Conservation (phyloP, 2,329 filamentous ascomycete genomes). For the Fusarium acutatum region DNA sequence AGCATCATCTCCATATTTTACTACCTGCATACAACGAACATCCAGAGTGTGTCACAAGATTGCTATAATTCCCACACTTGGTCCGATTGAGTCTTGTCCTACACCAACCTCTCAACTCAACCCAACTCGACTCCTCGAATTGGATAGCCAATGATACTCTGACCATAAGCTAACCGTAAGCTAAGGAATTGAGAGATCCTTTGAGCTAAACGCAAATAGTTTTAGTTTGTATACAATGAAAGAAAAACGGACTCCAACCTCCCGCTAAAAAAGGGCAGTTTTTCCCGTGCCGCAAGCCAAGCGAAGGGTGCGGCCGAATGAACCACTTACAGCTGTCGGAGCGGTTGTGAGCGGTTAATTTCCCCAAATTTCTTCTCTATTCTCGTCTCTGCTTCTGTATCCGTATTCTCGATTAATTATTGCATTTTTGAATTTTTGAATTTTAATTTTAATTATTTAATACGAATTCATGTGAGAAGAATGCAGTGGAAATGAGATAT, state of each 20-base stretch:
- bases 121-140: neutral
- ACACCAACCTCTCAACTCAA: neutral
- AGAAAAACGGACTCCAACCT: neutral
- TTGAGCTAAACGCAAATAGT: neutral
- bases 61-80: neutral
- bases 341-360: slow-evolving; percentile 34
- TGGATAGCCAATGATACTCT: slow-evolving; percentile 11
- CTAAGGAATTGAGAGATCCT: slow-evolving; percentile 13
- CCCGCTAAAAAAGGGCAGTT: neutral
- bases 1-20: neutral
- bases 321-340: slow-evolving; percentile 12
- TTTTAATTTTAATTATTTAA: neutral
- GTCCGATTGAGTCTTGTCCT: neutral
- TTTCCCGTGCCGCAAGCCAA: slow-evolving; percentile 29
- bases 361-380: neutral
- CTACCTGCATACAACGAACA: neutral
- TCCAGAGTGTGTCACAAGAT: neutral
- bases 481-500: slow-evolving; percentile 26
- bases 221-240: neutral
- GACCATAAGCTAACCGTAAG: neutral
- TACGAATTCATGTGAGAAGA: neutral
- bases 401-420: neutral
- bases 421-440: neutral
- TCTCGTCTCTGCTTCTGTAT: neutral
- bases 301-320: slow-evolving; percentile 13